Evolutionary conservation across 768 basidiomycete species (phyloP), one percentile per base, ranked within the genome.

Genomic region (Rhizopogon rudus): DNA sequence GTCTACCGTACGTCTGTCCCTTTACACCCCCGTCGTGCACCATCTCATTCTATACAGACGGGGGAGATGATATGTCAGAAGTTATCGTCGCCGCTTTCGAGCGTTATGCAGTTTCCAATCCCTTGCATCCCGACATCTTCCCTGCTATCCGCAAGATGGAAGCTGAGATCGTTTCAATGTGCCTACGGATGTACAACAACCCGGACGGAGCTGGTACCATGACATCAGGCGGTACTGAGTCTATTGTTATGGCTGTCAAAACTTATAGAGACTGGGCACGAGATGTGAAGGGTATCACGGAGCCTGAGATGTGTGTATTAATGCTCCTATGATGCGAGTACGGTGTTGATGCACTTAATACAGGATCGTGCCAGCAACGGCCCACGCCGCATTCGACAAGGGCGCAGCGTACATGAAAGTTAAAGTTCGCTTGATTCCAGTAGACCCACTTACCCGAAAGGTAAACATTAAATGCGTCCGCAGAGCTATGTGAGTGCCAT

Each of bases 131-230:
- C 0, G 92, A 94, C 54, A 84, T 94, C 43, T 97, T 97, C 71
- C 95, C 95, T 1, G 87, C 91, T 0, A 73, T 97, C 10, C 80
- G 96, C 46, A 94, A 96, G 74, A 99, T 99, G 96, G 96, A 99
- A 64, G 91, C 93, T 14, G 95, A 98, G 65, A 81, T 95, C 28
- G 92, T 95, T 43, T 77, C 89, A 9, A 93, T 93, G 88, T 89
- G 86, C 57, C 76, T 96, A 45, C 80, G 81, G 55, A 77, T 95
- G 77, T 98, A 88, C 74, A 86, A 91, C 65, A 86, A 87, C 59
- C 88, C 93, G 1, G 73, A 81, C 48, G 93, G 93, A 14, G 91
- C 93, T 10, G 96, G 96, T 12, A 86, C 86, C 6, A 98, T 95
- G 71, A 99, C 96, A 1, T 88, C 88, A 0, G 96, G 96, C 13